Conservation (phyloP, 345 rosid species). For the Lepidium africanum region DNA sequence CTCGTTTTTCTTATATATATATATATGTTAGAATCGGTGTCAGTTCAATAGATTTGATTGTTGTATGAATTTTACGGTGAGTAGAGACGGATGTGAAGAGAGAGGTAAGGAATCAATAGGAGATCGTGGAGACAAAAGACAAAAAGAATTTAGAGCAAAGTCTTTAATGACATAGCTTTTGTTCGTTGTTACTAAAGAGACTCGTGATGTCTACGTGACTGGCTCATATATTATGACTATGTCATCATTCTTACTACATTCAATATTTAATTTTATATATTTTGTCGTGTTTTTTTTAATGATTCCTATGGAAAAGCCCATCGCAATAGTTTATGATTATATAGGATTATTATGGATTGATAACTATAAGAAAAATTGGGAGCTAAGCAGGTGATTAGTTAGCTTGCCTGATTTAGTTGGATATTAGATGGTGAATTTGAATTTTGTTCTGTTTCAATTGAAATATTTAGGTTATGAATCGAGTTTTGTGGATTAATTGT, state of each 20-base stretch:
- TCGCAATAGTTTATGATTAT: too few relatives aligned
- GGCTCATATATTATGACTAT: not conserved
- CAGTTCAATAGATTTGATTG: not conserved
- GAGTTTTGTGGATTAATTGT: too few relatives aligned
- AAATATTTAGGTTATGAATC: too few relatives aligned
- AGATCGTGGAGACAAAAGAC: not conserved
- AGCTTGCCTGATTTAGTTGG: too few relatives aligned
- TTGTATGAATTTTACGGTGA: not conserved
- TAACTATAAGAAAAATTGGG: too few relatives aligned
- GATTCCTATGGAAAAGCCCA: too few relatives aligned
- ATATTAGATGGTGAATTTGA: too few relatives aligned
- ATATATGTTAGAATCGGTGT: not conserved
- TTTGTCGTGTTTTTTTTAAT: too few relatives aligned
- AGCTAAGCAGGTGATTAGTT: too few relatives aligned
- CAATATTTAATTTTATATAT: not conserved
- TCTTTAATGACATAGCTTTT: constrained; percentile 13
- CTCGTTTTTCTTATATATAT: not conserved
- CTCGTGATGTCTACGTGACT: constrained; percentile 27
- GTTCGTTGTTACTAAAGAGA: constrained; percentile 25
- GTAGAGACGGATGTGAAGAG: not conserved
- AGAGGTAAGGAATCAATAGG: not conserved
- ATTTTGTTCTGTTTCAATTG: too few relatives aligned
- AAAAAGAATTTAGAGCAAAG: constrained; percentile 27
- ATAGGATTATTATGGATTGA: too few relatives aligned
- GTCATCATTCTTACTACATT: constrained; percentile 13